These are phyloP conservation scores for Kwoniella dendrophila DNA, from an alignment of 768 basidiomycete species.

Conservation along the genomic window DNA sequence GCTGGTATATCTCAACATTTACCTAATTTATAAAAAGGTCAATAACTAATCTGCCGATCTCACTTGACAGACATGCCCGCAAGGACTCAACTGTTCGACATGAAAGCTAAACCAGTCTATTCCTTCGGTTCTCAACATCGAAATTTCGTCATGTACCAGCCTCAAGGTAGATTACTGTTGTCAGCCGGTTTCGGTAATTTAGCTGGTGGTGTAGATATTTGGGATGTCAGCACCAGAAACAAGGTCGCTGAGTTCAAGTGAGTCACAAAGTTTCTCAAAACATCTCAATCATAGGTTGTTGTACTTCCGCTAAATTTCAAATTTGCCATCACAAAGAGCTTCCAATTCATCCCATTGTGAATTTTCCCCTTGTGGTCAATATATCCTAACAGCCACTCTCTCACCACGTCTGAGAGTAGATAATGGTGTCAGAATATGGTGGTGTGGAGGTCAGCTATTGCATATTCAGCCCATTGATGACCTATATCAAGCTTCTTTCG, in stretches of 20 bases:
- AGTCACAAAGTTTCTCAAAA: no score
- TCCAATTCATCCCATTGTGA: slow-evolving; percentile 92
- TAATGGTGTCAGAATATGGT: slow-evolving; percentile 96
- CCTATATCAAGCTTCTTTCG: slow-evolving; percentile 69
- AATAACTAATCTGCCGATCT: slow-evolving; percentile 8
- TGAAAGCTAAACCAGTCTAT: slow-evolving; percentile 79
- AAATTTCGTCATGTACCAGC: slow-evolving; percentile 93
- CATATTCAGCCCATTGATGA: slow-evolving; percentile 82
- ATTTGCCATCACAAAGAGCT: no score
- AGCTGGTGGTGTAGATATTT: slow-evolving; percentile 88
- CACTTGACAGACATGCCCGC: slow-evolving; percentile 80
- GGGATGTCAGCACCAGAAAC: slow-evolving; percentile 80
- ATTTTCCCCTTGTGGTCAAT: slow-evolving; percentile 92
- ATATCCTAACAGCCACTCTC: slow-evolving; percentile 91
- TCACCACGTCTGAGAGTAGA: slow-evolving; percentile 94
- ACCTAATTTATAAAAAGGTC: background rate
- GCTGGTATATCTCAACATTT: background rate
- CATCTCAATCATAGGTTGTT: background rate
- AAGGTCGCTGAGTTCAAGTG: slow-evolving; percentile 65
- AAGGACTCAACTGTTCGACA: slow-evolving; percentile 86
- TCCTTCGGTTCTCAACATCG: slow-evolving; percentile 87
- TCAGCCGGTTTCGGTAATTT: slow-evolving; percentile 96
- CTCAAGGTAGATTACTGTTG: slow-evolving; percentile 82
- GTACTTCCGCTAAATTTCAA: no score
- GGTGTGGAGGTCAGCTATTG: slow-evolving; percentile 82